phyloP scores from a whole-genome alignment of 2,329 filamentous ascomycete species.

The Fusarium torulosum region DNA sequence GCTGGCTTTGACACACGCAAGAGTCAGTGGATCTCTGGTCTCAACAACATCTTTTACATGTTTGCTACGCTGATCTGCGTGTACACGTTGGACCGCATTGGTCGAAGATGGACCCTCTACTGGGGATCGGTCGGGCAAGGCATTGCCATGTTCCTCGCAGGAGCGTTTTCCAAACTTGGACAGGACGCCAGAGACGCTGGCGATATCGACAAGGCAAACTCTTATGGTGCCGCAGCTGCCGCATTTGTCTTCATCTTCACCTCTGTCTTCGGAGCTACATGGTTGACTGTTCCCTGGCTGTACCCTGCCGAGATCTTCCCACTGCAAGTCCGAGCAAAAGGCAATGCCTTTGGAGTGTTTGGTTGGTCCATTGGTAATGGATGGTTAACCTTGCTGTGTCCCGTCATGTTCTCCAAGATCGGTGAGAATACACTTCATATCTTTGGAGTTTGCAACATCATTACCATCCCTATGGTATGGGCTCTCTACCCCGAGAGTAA shows the following conservation, averaged over 20 bases:
- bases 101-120: conserved; percentile 76
- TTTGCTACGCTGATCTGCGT: conserved; percentile 76
- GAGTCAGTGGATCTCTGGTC: conserved; percentile 72
- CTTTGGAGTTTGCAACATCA: conserved; percentile 75
- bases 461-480: conserved; percentile 78
- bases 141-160: conserved; percentile 75
- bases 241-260: conserved; percentile 75
- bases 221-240: conserved; percentile 73
- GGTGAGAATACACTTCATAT: conserved; percentile 79
- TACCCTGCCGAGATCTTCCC: conserved; percentile 82
- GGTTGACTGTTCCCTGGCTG: conserved; percentile 69
- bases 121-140: conserved; percentile 75
- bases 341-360: conserved; percentile 81
- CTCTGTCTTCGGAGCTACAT: conserved; percentile 58
- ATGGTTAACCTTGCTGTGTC: conserved; percentile 67
- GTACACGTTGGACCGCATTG: conserved; percentile 77
- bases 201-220: conserved; percentile 57
- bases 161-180: conserved; percentile 64
- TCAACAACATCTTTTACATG: conserved; percentile 66
- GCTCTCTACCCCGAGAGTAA: conserved; percentile 80
- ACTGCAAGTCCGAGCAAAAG: conserved; percentile 76
- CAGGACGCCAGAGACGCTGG: conserved; percentile 62
- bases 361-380: conserved; percentile 83
- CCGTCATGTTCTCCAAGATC: conserved; percentile 52
- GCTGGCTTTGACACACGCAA: conserved; percentile 73